Base-by-base conservation (phyloP, 306 rosid species). In the apple (Malus domestica) region DNA sequence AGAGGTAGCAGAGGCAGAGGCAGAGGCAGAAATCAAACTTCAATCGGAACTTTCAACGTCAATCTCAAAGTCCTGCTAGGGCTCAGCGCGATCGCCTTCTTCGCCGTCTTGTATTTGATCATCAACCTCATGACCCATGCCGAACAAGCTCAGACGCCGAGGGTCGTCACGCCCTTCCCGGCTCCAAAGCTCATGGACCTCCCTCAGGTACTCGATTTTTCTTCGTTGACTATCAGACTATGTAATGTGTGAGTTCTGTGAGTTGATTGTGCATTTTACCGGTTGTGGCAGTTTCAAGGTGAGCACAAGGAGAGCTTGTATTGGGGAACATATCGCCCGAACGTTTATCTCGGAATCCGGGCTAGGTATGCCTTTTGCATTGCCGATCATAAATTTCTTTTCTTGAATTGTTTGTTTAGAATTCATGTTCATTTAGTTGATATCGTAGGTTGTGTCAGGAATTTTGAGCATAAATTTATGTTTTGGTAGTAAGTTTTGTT, bases 271-370 rank as follows among this genome's bases (percentile, higher is more conserved):
- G 68, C 75, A 13, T 78, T 73, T 52, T 30, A 13, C 6, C 8
- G 73, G 42, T 54, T 30, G 45, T 76, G 27, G 73, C 89, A 95
- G 99, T 95, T 95, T 88, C 96, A 92, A 85, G 99, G 97, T 25
- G 84, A 87, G 84, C 99, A 95, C 76, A 89, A 79, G 86, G 99
- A 95, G 88, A 92, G 93, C 81, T 78, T 95, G 93, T 92, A 92
- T 55, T 95, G 98, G 97, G 98, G 98, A 82, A 95, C 98, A 13
- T 92, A 92, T 85, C 97, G 98, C 23, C 98, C 98, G 32, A 95
- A 92, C 59, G 86, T 83, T 6, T 95, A 95, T 83, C 87, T 95
- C 10, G 98, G 98, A 79, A 79, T 95, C 79, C 93, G 98, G 52
- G 91, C 98, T 19, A 92, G 98, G 98, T 92, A 76, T 71, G 71